Evolutionary conservation across 805 yeast genomes (phyloP).

Genomic region (Lipomyces anomalus): DNA sequence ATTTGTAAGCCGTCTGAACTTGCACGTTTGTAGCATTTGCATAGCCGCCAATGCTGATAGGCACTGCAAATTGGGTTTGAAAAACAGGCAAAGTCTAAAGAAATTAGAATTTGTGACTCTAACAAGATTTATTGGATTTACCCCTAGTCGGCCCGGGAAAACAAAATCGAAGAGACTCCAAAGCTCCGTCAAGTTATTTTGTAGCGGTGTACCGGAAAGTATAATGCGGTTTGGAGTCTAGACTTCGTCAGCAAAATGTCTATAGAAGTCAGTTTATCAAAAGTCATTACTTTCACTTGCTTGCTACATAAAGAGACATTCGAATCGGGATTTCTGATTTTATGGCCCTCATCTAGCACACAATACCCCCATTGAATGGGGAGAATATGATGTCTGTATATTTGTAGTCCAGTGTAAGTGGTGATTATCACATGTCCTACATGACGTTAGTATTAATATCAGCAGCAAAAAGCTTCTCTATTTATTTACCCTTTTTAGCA

Average conservation of each 20-base stretch:
- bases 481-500: slow-evolving; percentile 5
- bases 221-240: slow-evolving; percentile 79
- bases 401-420: slow-evolving; percentile 79
- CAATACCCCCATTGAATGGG: slow-evolving; percentile 82
- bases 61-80: slow-evolving; percentile 84
- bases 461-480: not conserved
- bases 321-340: slow-evolving; percentile 89
- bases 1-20: slow-evolving; percentile 92
- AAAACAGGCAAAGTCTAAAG: slow-evolving; percentile 75
- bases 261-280: too few species aligned
- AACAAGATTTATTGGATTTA: not conserved
- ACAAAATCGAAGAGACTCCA: slow-evolving; percentile 96
- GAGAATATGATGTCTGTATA: slow-evolving; percentile 58
- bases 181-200: slow-evolving; percentile 81
- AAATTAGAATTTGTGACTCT: too few species aligned
- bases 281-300: slow-evolving; percentile 49
- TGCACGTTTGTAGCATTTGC: slow-evolving; percentile 95
- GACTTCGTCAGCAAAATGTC: not conserved
- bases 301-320: slow-evolving; percentile 82
- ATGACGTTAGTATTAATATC: slow-evolving; percentile 30
- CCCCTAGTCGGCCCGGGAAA: slow-evolving; percentile 86
- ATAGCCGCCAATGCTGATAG: slow-evolving; percentile 95
- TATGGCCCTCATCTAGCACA: slow-evolving; percentile 93
- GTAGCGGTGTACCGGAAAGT: slow-evolving; percentile 94
- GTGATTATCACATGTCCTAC: slow-evolving; percentile 84